Percentiles rank a stretch among this genome's conserved stretches.
phyloP scores from a whole-genome alignment of 2,329 filamentous ascomycete genomes.

The Stagonosporopsis tanaceti region DNA sequence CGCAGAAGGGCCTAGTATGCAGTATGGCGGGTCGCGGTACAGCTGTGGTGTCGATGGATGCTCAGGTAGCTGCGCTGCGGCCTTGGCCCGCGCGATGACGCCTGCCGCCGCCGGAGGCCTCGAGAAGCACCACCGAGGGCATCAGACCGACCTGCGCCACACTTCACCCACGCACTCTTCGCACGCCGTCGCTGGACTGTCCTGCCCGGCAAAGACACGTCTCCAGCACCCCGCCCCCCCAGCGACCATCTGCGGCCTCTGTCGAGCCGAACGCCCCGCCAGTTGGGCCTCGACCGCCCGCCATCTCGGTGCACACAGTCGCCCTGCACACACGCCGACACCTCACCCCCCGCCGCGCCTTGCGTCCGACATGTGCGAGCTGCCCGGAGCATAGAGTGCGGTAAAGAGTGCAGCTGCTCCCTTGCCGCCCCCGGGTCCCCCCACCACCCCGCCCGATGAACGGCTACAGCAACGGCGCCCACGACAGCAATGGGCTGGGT shows the following conservation, averaged over 20 bases:
- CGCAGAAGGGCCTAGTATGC: not conserved
- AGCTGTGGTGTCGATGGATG: conserved; percentile 3
- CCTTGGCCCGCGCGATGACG: conserved; percentile 8
- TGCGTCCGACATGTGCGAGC: conserved; percentile 36
- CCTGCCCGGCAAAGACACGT: not conserved
- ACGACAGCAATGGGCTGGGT: conserved; percentile 33
- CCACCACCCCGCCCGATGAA: conserved; percentile 40
- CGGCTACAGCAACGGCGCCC: conserved; percentile 38
- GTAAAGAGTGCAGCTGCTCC: conserved; percentile 52
- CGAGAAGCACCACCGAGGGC: conserved; percentile 12
- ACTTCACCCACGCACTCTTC: conserved; percentile 2
- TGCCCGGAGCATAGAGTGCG: conserved; percentile 33
- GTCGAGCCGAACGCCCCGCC: not conserved
- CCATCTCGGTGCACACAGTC: conserved; percentile 6
- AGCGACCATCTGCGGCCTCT: not conserved
- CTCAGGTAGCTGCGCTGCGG: conserved; percentile 7
- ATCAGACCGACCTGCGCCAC: conserved; percentile 9
- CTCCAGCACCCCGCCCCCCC: not conserved
- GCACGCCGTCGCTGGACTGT: not conserved
- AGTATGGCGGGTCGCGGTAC: not conserved
- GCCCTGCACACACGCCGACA: conserved; percentile 19
- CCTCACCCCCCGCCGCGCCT: conserved; percentile 9
- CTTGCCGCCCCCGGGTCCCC: conserved; percentile 38
- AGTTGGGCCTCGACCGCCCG: conserved; percentile 12
- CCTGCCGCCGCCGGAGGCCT: conserved; percentile 2